These are phyloP conservation scores for Paraleonurus japonicus DNA, from an alignment of 257 asterid genomes.

Conservation along the genomic window DNA sequence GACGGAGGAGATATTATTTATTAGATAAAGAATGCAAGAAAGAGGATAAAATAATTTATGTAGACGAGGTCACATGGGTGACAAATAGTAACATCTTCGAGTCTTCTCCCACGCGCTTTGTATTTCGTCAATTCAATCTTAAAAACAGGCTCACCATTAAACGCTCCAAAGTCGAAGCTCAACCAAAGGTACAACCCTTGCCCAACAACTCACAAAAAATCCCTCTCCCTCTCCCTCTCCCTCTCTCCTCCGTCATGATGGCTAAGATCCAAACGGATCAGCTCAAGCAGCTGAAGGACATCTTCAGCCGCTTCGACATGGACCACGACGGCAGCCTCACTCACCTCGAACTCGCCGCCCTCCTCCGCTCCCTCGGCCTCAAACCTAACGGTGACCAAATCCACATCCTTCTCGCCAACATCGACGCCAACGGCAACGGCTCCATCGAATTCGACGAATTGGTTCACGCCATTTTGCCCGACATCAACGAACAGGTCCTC, in stretches of 20 bases:
- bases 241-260: slow-evolving; percentile 28
- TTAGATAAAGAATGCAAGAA: no score
- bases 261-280: slow-evolving; percentile 50
- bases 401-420: slow-evolving; percentile 55
- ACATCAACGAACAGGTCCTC: slow-evolving; percentile 56
- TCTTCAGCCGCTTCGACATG: slow-evolving; percentile 86
- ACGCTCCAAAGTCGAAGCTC: slow-evolving; percentile 12
- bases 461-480: slow-evolving; percentile 60
- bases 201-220: background rate
- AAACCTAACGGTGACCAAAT: slow-evolving; percentile 82
- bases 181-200: background rate
- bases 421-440: slow-evolving; percentile 89
- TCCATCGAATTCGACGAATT: slow-evolving; percentile 77
- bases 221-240: background rate
- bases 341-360: slow-evolving; percentile 79
- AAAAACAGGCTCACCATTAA: background rate
- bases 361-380: slow-evolving; percentile 76
- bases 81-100: no score
- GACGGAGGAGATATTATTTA: no score
- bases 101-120: slow-evolving; percentile 26
- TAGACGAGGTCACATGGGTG: background rate
- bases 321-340: slow-evolving; percentile 95
- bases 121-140: background rate
- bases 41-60: background rate
- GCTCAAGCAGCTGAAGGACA: slow-evolving; percentile 54